Conservation (phyloP, 1,284 basidiomycete genomes). For the Cystobasidiaceae sp. region DNA sequence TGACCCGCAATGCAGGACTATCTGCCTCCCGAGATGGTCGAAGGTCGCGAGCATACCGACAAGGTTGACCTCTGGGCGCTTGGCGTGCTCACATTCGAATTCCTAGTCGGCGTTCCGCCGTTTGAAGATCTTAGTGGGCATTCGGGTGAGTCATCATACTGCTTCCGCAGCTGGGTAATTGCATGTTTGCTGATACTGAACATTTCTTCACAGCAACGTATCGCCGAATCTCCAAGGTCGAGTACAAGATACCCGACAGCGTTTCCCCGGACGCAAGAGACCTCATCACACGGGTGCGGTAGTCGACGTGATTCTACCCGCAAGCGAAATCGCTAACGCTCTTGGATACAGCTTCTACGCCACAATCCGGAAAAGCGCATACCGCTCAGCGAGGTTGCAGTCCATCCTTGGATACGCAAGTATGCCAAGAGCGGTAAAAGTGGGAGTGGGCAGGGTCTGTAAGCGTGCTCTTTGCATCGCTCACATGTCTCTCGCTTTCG, state of each 20-base stretch:
- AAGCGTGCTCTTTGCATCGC: background rate
- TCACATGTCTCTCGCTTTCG: too few relatives aligned
- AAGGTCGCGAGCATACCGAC: constrained; percentile 76
- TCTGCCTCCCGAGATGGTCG: constrained; percentile 97
- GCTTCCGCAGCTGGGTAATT: background rate
- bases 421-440: constrained; percentile 48
- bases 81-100: constrained; percentile 93
- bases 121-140: constrained; percentile 82
- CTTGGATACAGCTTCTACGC: constrained; percentile 65
- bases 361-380: constrained; percentile 79
- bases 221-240: constrained; percentile 72
- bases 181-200: background rate
- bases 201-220: constrained; percentile 64
- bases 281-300: constrained; percentile 57
- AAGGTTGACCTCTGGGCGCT: constrained; percentile 96
- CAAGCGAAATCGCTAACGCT: background rate
- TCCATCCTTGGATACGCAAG: constrained; percentile 89
- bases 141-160: constrained; percentile 53
- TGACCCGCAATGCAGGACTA: constrained; percentile 83
- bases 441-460: constrained; percentile 23
- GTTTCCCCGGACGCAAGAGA: constrained; percentile 64
- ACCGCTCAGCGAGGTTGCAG: constrained; percentile 70
- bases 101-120: constrained; percentile 83
- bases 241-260: constrained; percentile 66
- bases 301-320: background rate